A percentile compares a stretch with the other conserved stretches of the same genome.
Evolutionary conservation across 2,329 filamentous ascomycete species (phyloP).

Genomic region (Cordyceps sp.): DNA sequence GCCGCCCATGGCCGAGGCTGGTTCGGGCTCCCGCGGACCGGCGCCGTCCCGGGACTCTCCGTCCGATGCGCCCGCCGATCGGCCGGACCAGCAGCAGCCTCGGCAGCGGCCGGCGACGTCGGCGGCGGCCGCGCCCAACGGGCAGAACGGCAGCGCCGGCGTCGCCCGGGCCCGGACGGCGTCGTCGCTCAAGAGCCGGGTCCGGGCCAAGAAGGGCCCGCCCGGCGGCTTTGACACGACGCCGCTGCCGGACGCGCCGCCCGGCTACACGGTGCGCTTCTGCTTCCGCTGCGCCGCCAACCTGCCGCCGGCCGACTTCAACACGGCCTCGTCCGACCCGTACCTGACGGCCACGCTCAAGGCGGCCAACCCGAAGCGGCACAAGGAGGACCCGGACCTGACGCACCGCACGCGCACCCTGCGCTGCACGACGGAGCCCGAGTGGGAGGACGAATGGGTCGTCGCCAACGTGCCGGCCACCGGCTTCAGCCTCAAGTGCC

Average conservation of each 20-base stretch:
- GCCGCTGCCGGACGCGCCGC: conserved; percentile 55
- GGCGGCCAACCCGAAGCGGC: conserved; percentile 51
- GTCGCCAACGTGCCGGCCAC: conserved; percentile 70
- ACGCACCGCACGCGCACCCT: conserved; percentile 61
- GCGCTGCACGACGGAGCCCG: conserved; percentile 53
- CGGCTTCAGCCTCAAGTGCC: conserved; percentile 72
- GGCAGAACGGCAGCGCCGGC: too few species aligned
- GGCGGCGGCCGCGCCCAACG: too few species aligned
- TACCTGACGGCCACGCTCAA: conserved; percentile 65
- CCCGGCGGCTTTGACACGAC: conserved; percentile 69
- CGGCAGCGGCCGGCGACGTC: too few species aligned
- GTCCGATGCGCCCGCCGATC: too few species aligned
- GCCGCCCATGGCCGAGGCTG: background rate
- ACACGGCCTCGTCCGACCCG: conserved; percentile 65
- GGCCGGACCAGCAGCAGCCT: too few species aligned
- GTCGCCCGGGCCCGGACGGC: too few species aligned
- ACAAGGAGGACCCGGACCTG: conserved; percentile 73
- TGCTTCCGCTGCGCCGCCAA: conserved; percentile 69
- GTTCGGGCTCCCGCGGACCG: too few species aligned
- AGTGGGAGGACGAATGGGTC: conserved; percentile 75
- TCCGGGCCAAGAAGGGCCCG: conserved; percentile 24
- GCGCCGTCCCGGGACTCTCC: too few species aligned
- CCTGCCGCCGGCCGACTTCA: conserved; percentile 68
- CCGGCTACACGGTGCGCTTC: conserved; percentile 73
- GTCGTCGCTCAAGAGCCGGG: conserved; percentile 9